phyloP scores from a whole-genome alignment of 139 green algal genomes.

The Chlamydomonas sp. region DNA sequence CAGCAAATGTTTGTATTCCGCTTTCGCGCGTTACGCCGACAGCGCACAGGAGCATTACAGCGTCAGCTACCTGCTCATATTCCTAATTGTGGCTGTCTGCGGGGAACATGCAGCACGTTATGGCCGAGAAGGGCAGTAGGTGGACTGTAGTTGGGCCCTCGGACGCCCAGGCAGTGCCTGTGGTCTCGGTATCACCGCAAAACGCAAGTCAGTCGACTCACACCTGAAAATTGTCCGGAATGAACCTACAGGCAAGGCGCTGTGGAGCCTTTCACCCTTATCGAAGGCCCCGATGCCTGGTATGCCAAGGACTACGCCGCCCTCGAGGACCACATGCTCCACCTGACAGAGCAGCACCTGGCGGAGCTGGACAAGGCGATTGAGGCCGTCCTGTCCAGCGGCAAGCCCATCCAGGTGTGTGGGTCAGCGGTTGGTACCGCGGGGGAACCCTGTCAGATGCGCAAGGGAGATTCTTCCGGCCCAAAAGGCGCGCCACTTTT shows the following conservation, averaged over 20 bases:
- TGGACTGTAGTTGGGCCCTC: too few species aligned
- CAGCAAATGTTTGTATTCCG: too few species aligned
- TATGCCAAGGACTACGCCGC: slow-evolving; percentile 35
- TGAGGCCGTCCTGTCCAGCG: slow-evolving; percentile 15
- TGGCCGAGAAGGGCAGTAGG: too few species aligned
- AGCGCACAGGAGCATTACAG: too few species aligned
- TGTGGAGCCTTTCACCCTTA: slow-evolving; percentile 50
- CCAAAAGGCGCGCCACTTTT: background rate
- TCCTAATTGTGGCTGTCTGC: too few species aligned
- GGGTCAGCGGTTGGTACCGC: slow-evolving; percentile 12
- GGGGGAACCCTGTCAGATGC: background rate
- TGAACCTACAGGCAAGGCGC: slow-evolving; percentile 36
- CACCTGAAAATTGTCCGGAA: too few species aligned
- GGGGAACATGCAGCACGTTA: too few species aligned
- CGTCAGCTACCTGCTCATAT: too few species aligned
- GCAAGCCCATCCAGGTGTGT: slow-evolving; percentile 51
- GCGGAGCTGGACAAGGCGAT: slow-evolving; percentile 55
- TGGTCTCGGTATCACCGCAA: background rate
- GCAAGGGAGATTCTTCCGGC: background rate
- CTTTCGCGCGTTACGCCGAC: too few species aligned
- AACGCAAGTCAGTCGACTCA: background rate
- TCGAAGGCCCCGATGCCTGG: slow-evolving; percentile 59
- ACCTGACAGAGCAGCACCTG: slow-evolving; percentile 46
- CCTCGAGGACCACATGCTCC: slow-evolving; percentile 40
- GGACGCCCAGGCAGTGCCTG: too few species aligned